These are phyloP conservation scores for Yamadazyma laniorum DNA, from an alignment of 805 yeast genomes.

Conservation along the genomic window DNA sequence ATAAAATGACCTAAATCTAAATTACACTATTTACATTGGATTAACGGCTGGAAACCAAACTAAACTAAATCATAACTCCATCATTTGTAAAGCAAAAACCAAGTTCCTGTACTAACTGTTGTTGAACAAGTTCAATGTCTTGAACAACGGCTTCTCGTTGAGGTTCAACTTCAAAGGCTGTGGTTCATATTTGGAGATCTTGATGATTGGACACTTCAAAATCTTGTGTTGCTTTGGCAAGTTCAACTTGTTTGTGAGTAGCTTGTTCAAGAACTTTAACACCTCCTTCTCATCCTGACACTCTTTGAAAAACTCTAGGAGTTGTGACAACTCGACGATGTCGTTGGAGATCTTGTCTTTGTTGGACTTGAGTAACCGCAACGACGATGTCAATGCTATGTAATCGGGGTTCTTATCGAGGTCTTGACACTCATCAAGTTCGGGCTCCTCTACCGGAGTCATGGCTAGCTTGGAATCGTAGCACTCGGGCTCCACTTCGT, in stretches of 20 bases:
- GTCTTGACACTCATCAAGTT: slow-evolving; percentile 6
- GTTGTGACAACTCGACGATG: slow-evolving; percentile 28
- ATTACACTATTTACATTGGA: slow-evolving; percentile 12
- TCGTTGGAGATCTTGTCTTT: slow-evolving; percentile 26
- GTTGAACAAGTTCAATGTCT: slow-evolving; percentile 25
- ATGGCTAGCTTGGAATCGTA: neutral
- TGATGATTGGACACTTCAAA: slow-evolving; percentile 32
- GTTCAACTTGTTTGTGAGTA: slow-evolving; percentile 29
- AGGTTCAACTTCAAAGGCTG: slow-evolving; percentile 3
- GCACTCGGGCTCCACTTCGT: slow-evolving; percentile 1
- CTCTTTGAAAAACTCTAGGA: slow-evolving; percentile 21
- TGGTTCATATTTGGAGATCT: slow-evolving; percentile 30
- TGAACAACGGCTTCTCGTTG: slow-evolving; percentile 19
- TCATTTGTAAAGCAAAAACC: neutral
- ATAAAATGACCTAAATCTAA: slow-evolving; percentile 3
- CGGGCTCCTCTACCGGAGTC: neutral
- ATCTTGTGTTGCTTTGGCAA: slow-evolving; percentile 36
- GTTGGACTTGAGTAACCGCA: slow-evolving; percentile 25
- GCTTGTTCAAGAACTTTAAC: slow-evolving; percentile 31
- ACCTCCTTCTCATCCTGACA: slow-evolving; percentile 20
- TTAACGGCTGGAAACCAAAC: no score
- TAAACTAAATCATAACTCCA: slow-evolving; percentile 6
- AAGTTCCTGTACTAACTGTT: neutral
- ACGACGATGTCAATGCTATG: slow-evolving; percentile 31
- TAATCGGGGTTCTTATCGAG: slow-evolving; percentile 30